phyloP scores from a whole-genome alignment of 805 yeast genomes.

The Candida rishiriensis region DNA sequence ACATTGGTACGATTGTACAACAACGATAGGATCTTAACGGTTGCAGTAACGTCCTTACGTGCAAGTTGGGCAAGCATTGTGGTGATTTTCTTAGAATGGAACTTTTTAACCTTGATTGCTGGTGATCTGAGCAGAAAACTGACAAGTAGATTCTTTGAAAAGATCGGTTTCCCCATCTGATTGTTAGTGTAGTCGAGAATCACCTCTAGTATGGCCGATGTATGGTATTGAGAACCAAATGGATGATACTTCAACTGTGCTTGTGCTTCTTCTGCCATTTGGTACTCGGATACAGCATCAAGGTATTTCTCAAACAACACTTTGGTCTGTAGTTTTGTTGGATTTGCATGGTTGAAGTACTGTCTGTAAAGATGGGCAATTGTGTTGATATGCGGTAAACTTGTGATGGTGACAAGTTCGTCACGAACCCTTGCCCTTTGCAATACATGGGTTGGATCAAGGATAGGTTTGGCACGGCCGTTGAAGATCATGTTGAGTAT shows the following conservation, averaged over 20 bases:
- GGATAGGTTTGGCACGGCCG: background rate
- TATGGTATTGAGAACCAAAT: constrained; percentile 9
- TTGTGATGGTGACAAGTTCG: constrained; percentile 6
- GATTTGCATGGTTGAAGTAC: constrained; percentile 2
- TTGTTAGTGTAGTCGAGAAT: constrained; percentile 13
- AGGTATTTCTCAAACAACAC: constrained; percentile 6
- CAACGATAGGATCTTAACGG: constrained; percentile 4
- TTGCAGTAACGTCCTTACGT: constrained; percentile 7
- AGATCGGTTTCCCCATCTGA: constrained; percentile 5
- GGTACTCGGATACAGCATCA: constrained; percentile 1
- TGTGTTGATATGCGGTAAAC: background rate
- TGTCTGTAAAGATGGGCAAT: constrained; percentile 6
- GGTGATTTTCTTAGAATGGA: constrained; percentile 7
- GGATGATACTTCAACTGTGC: constrained; percentile 11
- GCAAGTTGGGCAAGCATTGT: constrained; percentile 9
- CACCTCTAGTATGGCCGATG: constrained; percentile 13
- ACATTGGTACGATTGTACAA: constrained; percentile 4
- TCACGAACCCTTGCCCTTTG: constrained; percentile 10
- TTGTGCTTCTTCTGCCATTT: background rate
- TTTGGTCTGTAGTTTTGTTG: constrained; percentile 1
- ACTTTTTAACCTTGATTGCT: constrained; percentile 1
- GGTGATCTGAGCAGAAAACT: constrained; percentile 1
- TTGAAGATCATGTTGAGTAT: constrained; percentile 3
- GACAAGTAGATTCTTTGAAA: constrained; percentile 10
- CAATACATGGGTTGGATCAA: background rate